These are phyloP conservation scores for Psidium guajava DNA, from an alignment of 345 rosid genomes.

Conservation along the genomic window DNA sequence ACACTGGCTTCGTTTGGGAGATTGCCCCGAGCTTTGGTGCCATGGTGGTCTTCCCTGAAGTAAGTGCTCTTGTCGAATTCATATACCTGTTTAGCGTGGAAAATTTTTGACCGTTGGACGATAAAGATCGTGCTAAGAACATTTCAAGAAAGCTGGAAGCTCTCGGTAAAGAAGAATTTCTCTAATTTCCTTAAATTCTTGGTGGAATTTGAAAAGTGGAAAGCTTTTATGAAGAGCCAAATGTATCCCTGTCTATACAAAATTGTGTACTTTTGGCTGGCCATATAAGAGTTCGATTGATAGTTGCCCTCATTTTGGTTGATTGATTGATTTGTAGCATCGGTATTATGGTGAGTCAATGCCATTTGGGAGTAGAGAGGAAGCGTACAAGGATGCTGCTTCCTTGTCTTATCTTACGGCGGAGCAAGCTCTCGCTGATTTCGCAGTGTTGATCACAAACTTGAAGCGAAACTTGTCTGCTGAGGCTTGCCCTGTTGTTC, in stretches of 20 bases:
- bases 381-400: conserved; percentile 60
- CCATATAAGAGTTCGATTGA: not conserved
- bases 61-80: conserved; percentile 3
- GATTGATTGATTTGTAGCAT: conserved; percentile 36
- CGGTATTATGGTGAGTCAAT: conserved; percentile 76
- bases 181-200: not conserved
- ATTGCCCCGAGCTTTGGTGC: conserved; percentile 74
- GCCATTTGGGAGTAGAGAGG: conserved; percentile 61
- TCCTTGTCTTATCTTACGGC: conserved; percentile 64
- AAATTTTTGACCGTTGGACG: not conserved
- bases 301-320: not conserved
- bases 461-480: conserved; percentile 81
- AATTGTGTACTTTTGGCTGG: not conserved
- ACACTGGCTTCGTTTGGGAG: conserved; percentile 77
- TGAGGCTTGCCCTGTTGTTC: conserved; percentile 67
- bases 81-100: not conserved
- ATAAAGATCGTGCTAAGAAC: not conserved
- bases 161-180: not conserved
- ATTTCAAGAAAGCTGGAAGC: not conserved
- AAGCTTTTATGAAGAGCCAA: not conserved
- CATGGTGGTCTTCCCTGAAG: conserved; percentile 74
- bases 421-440: conserved; percentile 95
- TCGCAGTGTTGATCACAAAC: conserved; percentile 55
- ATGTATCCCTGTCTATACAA: not conserved
- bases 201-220: not conserved